Evolutionary conservation across 169 alveolate species (phyloP).

Genomic region (Eimeria necatrix): DNA sequence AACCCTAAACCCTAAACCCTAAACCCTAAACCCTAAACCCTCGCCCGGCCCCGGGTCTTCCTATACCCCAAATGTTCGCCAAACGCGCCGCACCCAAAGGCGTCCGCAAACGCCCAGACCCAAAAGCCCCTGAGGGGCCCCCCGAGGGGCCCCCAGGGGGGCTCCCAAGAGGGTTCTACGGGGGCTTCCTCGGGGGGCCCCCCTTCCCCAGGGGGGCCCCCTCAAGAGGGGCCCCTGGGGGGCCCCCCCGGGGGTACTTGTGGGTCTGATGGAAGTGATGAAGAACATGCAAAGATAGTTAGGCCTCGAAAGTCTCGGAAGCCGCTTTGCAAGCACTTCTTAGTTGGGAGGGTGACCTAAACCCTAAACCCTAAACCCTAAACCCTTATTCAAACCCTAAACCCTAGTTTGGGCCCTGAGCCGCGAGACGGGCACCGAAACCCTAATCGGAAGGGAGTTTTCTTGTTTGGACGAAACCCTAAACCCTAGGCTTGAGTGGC

Average conservation of each 20-base stretch:
- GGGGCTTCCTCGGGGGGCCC: too few species aligned
- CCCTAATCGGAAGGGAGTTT: too few species aligned
- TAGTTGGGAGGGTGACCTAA: conserved; percentile 7
- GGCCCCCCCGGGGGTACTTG: too few species aligned
- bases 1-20: background rate
- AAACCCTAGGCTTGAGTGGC: too few species aligned
- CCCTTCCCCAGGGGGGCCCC: too few species aligned
- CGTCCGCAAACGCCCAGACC: conserved; percentile 30
- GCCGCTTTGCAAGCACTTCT: conserved; percentile 25
- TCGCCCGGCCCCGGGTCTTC: background rate
- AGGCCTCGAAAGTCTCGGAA: background rate
- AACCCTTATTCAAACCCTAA: too few species aligned
- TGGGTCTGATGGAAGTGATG: conserved; percentile 57
- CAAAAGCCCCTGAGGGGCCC: background rate
- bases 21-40: background rate
- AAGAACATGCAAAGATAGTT: conserved; percentile 50
- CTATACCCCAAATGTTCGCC: conserved; percentile 15
- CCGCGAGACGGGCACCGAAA: too few species aligned
- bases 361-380: too few species aligned
- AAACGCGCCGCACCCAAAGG: conserved; percentile 24
- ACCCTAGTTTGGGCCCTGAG: too few species aligned
- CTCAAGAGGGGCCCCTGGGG: background rate
- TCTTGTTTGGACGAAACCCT: too few species aligned
- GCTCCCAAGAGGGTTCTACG: too few species aligned
- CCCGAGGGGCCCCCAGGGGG: too few species aligned